Conservation (phyloP, 768 basidiomycete species). For the Guyanaporus albipodus region DNA sequence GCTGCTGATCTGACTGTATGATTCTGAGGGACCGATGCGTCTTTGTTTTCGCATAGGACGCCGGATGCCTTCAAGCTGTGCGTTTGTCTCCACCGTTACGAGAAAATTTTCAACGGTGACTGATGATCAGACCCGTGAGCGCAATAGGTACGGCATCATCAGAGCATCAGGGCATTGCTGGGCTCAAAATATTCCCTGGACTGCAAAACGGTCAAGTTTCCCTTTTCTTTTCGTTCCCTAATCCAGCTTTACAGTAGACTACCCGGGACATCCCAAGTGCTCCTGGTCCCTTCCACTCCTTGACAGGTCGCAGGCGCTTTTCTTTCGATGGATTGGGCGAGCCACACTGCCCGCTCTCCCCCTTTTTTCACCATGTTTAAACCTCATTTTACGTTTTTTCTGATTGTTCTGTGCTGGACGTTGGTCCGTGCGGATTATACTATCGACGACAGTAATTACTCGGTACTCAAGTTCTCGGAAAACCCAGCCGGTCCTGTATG, state of each 20-base stretch:
- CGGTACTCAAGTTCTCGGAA: slow-evolving; percentile 22
- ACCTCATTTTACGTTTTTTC: neutral
- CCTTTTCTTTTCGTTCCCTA: neutral
- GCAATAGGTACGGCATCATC: slow-evolving; percentile 3
- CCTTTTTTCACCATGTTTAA: slow-evolving; percentile 7
- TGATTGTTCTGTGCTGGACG: neutral
- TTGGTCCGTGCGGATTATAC: slow-evolving; percentile 23
- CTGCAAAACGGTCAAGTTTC: neutral
- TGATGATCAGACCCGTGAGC: slow-evolving; percentile 8
- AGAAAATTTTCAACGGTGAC: neutral
- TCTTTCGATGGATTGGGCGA: neutral
- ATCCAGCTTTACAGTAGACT: neutral
- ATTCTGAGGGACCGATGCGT: no score
- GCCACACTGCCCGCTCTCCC: neutral
- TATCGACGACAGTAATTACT: slow-evolving; percentile 28
- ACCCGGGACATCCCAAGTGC: neutral
- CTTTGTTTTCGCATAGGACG: no score
- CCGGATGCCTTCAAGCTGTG: no score
- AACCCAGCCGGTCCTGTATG: slow-evolving; percentile 28
- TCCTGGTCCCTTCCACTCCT: slow-evolving; percentile 6
- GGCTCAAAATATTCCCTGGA: neutral
- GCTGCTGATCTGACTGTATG: no score
- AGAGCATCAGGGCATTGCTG: no score
- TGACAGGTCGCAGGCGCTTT: neutral
- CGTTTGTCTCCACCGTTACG: neutral